Base-by-base conservation (phyloP, 495 filamentous ascomycete species). In the Melanomma pulvis-pyrius region DNA sequence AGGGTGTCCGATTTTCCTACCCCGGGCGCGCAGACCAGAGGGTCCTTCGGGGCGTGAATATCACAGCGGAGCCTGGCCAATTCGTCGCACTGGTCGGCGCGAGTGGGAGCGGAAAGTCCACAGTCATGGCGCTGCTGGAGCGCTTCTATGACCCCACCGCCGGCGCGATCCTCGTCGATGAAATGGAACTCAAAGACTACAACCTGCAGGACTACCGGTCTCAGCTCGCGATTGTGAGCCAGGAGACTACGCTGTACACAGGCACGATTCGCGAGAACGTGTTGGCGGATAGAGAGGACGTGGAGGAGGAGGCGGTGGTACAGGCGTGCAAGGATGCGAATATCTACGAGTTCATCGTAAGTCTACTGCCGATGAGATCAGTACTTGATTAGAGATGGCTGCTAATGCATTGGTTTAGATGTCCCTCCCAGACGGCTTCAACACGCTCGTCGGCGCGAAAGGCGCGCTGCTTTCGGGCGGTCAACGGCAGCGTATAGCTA, bases 181-280 rank as follows among this genome's bases (percentile, higher is more conserved):
- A 55, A 26, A 17, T 60, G 17, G 66, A 66, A 19, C 41, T 72
- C 9, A 47, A 50, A 25, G 57, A 67, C 17, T 69, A 66, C 57
- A 72, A 72, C 34, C 25, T 72, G 11, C 61, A 72, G 25, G 47
- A 63, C 47, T 96, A 96, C 76, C 85, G 92, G 41, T 83, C 80
- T 25, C 85, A 88, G 74, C 76, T 96, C 25, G 87, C 91, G 8
- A 85, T 96, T 49, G 92, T 96, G 19, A 89, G 86, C 54, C 92
- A 96, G 72, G 92, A 96, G 68, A 90, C 92, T 15, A 94, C 89
- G 2, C 76, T 96, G 11, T 96, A 93, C 77, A 90, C 92, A 66
- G 92, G 92, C 25, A 91, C 88, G 1, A 88, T 96, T 71, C 82
- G 84, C 51, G 92, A 96, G 49, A 96, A 96, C 70, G 86, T 96